Evolutionary conservation across 106 monocot species (phyloP).

Genomic region (Ottelia alismoides): DNA sequence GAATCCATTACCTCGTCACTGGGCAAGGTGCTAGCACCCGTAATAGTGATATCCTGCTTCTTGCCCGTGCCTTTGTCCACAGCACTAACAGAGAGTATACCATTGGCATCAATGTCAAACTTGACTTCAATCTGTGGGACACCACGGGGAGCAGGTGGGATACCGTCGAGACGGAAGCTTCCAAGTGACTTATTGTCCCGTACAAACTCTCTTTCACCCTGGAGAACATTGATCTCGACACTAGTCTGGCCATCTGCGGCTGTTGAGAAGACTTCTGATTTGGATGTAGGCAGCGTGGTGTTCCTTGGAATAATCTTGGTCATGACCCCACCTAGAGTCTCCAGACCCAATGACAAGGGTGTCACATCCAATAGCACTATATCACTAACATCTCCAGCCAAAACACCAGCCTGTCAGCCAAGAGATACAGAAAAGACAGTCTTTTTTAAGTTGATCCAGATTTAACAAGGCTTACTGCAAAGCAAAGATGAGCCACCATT

Average conservation of each 20-base stretch:
- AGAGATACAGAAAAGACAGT: neutral
- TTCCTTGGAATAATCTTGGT: slow-evolving; percentile 92
- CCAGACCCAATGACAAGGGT: slow-evolving; percentile 72
- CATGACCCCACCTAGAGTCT: slow-evolving; percentile 93
- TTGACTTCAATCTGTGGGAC: slow-evolving; percentile 91
- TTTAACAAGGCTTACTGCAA: too few species aligned
- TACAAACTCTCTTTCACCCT: slow-evolving; percentile 91
- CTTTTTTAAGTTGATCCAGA: too few species aligned
- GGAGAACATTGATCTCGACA: slow-evolving; percentile 83
- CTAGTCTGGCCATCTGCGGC: slow-evolving; percentile 91
- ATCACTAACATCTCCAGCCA: slow-evolving; percentile 84
- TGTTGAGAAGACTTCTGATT: slow-evolving; percentile 95
- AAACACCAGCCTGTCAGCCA: slow-evolving; percentile 61
- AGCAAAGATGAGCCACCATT: too few species aligned
- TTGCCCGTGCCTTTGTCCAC: slow-evolving; percentile 23
- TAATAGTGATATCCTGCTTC: slow-evolving; percentile 21
- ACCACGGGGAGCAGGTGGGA: slow-evolving; percentile 78
- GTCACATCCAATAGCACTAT: slow-evolving; percentile 87
- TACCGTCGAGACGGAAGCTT: slow-evolving; percentile 86
- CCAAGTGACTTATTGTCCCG: slow-evolving; percentile 84
- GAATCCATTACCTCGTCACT: slow-evolving; percentile 18
- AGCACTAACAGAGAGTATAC: slow-evolving; percentile 79
- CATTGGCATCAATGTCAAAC: slow-evolving; percentile 92
- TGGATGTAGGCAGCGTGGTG: slow-evolving; percentile 82
- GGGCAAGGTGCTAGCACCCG: slow-evolving; percentile 22